Evolutionary conservation across 2,329 filamentous ascomycete species (phyloP), one percentile per base, ranked within the genome.

Genomic region (Byssochlamys sp.): DNA sequence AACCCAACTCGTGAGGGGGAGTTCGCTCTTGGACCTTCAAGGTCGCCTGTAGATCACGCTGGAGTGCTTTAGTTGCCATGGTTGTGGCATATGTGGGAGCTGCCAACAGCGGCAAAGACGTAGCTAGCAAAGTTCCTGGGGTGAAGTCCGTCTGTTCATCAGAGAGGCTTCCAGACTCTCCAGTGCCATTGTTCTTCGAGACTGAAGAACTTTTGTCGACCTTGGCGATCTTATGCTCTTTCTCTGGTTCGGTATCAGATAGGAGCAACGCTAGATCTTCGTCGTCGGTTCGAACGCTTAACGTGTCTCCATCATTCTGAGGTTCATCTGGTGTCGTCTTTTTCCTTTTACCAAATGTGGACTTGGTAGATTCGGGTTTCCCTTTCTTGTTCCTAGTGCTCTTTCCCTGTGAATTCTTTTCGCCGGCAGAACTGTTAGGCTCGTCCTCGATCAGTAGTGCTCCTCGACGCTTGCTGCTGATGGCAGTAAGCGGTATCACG

Each of bases 1-100:
- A 96, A 14, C 91, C 91, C 0, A 95, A 80, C 59, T 87, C 82
- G 59, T 86, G 80, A 1, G 83, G 69, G 0, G 84, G 80, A 0
- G 80, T 83, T 10, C 69, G 75, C 0, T 81, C 71, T 68, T 96
- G 91, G 1, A 85, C 71, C 58, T 82, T 81, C 33, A 88, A 74
- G 0, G 91, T 75, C 7, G 79, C 77, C 56, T 78, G 79, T 51
- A 95, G 79, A 62, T 91, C 86, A 48, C 77, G 78, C 59, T 84
- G 81, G 0, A 94, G 78, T 2, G 81, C 75, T 65, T 80, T 84
- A 2, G 84, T 86, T 0, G 87, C 87, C 1, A 70, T 61, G 0
- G 74, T 68, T 0, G 83, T 86, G 4, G 88, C 87, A 73, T 88
- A 89, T 1, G 75, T 71, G 0, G 89, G 89, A 6, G 81, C 73